Evolutionary conservation across 2,329 filamentous ascomycete genomes (phyloP).

Genomic region (Westerdykella aurantiaca): DNA sequence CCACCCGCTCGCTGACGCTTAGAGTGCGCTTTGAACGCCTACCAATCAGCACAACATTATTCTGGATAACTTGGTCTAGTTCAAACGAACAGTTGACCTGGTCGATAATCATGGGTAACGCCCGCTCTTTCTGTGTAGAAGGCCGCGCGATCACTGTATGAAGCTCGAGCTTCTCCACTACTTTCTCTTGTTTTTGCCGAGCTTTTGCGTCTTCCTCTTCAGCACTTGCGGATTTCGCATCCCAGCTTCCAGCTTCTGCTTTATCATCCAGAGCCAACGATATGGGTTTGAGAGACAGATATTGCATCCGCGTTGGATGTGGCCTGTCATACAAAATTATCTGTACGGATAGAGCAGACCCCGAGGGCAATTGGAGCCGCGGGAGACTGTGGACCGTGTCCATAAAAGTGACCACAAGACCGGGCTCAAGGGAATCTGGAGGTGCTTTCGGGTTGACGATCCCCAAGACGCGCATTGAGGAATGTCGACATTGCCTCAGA

Average conservation of each 20-base stretch:
- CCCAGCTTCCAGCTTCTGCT: slow-evolving; percentile 38
- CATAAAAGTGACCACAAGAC: slow-evolving; percentile 60
- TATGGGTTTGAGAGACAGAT: slow-evolving; percentile 86
- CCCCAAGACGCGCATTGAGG: slow-evolving; percentile 79
- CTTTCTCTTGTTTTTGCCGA: slow-evolving; percentile 56
- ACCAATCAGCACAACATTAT: slow-evolving; percentile 80
- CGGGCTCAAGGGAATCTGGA: slow-evolving; percentile 54
- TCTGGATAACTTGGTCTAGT: slow-evolving; percentile 76
- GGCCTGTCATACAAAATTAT: slow-evolving; percentile 86
- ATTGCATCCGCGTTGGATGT: slow-evolving; percentile 85
- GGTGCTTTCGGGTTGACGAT: slow-evolving; percentile 61
- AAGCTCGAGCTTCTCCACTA: slow-evolving; percentile 80
- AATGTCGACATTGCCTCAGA: slow-evolving; percentile 76
- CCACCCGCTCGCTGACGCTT: slow-evolving; percentile 90
- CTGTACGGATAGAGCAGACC: slow-evolving; percentile 69
- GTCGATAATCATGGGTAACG: slow-evolving; percentile 74
- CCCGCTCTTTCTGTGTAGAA: slow-evolving; percentile 75
- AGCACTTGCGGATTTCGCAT: slow-evolving; percentile 45
- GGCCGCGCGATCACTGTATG: slow-evolving; percentile 77
- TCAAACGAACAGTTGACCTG: slow-evolving; percentile 97
- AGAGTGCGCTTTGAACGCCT: slow-evolving; percentile 74
- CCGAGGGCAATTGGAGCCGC: slow-evolving; percentile 61
- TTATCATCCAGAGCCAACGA: slow-evolving; percentile 72
- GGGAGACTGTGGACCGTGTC: slow-evolving; percentile 53
- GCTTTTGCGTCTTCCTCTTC: slow-evolving; percentile 64